Evolutionary conservation across 106 monocot species (phyloP).

Genomic region (Dioscorea dumetorum): DNA sequence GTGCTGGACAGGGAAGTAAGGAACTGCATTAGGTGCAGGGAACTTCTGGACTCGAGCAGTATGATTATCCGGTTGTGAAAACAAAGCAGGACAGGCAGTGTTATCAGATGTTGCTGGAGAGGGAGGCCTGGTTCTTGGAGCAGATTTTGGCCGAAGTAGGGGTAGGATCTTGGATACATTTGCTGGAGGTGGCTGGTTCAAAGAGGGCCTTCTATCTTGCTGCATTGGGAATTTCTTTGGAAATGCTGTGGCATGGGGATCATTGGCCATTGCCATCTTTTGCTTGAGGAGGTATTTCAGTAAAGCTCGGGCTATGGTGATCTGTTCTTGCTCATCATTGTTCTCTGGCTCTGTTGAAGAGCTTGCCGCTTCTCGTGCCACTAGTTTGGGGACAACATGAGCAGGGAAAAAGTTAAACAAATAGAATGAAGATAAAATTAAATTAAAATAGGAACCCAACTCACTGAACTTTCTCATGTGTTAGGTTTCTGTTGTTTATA

Average conservation of each 20-base stretch:
- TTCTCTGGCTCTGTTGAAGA: constrained; percentile 57
- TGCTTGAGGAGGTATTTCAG: constrained; percentile 78
- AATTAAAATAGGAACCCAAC: too few relatives aligned
- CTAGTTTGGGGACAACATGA: constrained; percentile 18
- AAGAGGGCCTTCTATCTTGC: constrained; percentile 31
- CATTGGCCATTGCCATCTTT: constrained; percentile 71
- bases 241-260: constrained; percentile 51
- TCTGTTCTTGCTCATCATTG: constrained; percentile 94
- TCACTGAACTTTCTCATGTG: too few relatives aligned
- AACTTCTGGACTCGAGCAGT: constrained; percentile 33
- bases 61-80: constrained; percentile 14
- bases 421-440: too few relatives aligned
- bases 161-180: constrained; percentile 82
- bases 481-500: too few relatives aligned
- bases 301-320: constrained; percentile 78
- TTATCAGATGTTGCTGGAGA: constrained; percentile 24
- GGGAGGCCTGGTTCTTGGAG: constrained; percentile 20
- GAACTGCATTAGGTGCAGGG: constrained; percentile 55
- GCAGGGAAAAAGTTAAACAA: too few relatives aligned
- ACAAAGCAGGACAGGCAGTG: not conserved
- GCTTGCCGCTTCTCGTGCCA: constrained; percentile 69
- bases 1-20: constrained; percentile 67
- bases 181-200: constrained; percentile 12
- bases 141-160: constrained; percentile 53
- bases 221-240: constrained; percentile 68